Base-by-base conservation (phyloP, 306 rosid genomes). In the Sphenostylis stenocarpa region DNA sequence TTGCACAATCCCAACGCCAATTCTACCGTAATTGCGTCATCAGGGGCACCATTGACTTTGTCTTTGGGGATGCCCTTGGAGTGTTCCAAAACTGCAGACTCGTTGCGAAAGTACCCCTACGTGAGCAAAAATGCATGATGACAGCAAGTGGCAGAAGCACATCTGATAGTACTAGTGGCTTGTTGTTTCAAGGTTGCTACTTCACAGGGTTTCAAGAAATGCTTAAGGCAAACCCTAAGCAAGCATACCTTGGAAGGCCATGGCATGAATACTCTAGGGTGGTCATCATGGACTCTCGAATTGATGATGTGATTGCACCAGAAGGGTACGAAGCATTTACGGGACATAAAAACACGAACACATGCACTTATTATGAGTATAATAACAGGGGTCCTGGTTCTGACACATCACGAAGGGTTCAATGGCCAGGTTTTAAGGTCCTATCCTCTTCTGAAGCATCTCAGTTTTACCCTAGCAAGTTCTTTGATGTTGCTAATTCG, bases 211-310 rank as follows among this genome's bases (percentile, higher is more conserved):
- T 77, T 3, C 71, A 84, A 0, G 11, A 13, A 0, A 1, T 73
- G 3, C 17, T 19, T 0, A 21, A 70, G 0, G 44, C 81, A 6
- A 67, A 78, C 2, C 45, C 34, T 0, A 41, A 86, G 73, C 70
- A 78, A 39, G 72, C 88, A 0, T 91, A 65, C 55, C 76, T 94
- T 7, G 98, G 92, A 0, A 73, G 98, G 29, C 98, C 98, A 6
- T 88, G 94, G 94, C 84, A 63, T 68, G 1, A 26, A 3, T 94
- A 19, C 51, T 82, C 93, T 0, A 90, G 87, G 72, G 86, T 94
- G 0, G 82, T 94, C 10, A 67, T 94, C 45, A 81, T 94, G 85
- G 85, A 90, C 5, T 73, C 87, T 1, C 31, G 7, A 0, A 91
- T 94, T 6, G 91, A 86, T 1, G 84, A 55, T 0, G 15, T 86